Evolutionary conservation across 805 yeast species (phyloP).

Genomic region (Teunomyces pallodes): DNA sequence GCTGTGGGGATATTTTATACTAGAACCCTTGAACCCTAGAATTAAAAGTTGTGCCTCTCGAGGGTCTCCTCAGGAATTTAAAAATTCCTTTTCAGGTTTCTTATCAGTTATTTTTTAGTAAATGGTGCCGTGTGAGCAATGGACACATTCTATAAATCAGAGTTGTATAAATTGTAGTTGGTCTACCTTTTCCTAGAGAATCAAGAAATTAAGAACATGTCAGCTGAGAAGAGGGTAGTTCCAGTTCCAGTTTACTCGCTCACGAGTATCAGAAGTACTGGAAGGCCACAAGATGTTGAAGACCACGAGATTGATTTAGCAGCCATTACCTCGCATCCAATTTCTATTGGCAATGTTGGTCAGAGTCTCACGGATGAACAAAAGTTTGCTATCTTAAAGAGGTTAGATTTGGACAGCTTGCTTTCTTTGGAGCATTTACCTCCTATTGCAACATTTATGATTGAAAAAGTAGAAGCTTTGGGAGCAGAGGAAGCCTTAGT

Average conservation of each 20-base stretch:
- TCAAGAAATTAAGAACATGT: neutral
- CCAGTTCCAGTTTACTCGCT: neutral
- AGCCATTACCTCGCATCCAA: slow-evolving; percentile 19
- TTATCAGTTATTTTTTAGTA: no score
- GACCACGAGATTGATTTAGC: slow-evolving; percentile 12
- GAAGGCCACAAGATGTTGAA: slow-evolving; percentile 6
- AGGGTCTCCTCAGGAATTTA: no score
- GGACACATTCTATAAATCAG: no score
- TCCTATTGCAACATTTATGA: slow-evolving; percentile 33
- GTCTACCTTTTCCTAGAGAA: no score
- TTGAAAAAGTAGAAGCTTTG: slow-evolving; percentile 36
- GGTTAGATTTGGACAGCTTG: slow-evolving; percentile 26
- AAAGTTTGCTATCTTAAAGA: slow-evolving; percentile 24
- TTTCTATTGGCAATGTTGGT: slow-evolving; percentile 28
- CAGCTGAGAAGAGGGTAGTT: neutral
- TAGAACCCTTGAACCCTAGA: no score
- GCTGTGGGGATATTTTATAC: no score
- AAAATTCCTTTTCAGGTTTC: no score
- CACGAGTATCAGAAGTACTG: slow-evolving; percentile 1
- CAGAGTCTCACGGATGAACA: slow-evolving; percentile 21
- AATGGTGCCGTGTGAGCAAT: no score
- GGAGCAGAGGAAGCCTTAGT: slow-evolving; percentile 37
- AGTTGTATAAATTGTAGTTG: no score
- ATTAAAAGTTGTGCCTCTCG: no score
- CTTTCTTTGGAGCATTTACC: slow-evolving; percentile 28